Evolutionary conservation across 2,329 filamentous ascomycete species (phyloP).

Genomic region (Talaromyces albobiverticillius): DNA sequence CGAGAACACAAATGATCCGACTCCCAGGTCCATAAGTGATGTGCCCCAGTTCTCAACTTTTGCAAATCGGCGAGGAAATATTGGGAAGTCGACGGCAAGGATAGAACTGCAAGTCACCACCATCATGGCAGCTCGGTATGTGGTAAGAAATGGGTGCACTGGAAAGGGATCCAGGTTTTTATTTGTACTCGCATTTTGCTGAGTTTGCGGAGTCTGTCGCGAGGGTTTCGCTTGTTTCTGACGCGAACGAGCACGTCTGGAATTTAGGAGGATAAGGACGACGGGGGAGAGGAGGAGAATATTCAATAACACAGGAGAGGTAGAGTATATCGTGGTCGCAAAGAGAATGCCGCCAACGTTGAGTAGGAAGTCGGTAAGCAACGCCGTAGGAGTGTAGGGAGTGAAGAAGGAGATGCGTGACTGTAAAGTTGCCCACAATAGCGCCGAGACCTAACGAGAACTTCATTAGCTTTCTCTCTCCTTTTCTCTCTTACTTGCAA

Average conservation of each 20-base stretch:
- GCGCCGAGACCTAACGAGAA: conserved; percentile 63
- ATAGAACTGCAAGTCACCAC: conserved; percentile 86
- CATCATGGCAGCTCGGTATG: conserved; percentile 89
- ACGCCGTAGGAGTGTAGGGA: conserved; percentile 65
- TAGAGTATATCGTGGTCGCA: conserved; percentile 80
- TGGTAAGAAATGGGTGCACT: conserved; percentile 87
- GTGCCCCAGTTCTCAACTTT: conserved; percentile 99
- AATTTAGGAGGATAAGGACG: conserved; percentile 56
- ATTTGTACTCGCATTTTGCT: conserved; percentile 19
- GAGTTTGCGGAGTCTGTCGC: conserved; percentile 22
- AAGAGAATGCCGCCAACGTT: conserved; percentile 80
- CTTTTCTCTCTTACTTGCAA: background rate
- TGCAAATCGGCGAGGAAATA: conserved; percentile 91
- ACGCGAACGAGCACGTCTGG: conserved; percentile 24
- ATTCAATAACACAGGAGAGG: conserved; percentile 69
- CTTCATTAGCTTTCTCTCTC: background rate
- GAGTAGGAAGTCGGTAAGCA: conserved; percentile 79
- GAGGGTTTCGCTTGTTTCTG: conserved; percentile 34
- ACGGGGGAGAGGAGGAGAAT: conserved; percentile 71
- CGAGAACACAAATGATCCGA: conserved; percentile 96
- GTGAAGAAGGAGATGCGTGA: conserved; percentile 80
- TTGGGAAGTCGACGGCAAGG: conserved; percentile 89
- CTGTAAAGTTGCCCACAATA: conserved; percentile 88
- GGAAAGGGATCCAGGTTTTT: conserved; percentile 57
- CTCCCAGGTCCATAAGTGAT: conserved; percentile 97